These are phyloP conservation scores for Parathielavia hyrcaniae DNA, from an alignment of 495 filamentous ascomycete species.

Conservation along the genomic window DNA sequence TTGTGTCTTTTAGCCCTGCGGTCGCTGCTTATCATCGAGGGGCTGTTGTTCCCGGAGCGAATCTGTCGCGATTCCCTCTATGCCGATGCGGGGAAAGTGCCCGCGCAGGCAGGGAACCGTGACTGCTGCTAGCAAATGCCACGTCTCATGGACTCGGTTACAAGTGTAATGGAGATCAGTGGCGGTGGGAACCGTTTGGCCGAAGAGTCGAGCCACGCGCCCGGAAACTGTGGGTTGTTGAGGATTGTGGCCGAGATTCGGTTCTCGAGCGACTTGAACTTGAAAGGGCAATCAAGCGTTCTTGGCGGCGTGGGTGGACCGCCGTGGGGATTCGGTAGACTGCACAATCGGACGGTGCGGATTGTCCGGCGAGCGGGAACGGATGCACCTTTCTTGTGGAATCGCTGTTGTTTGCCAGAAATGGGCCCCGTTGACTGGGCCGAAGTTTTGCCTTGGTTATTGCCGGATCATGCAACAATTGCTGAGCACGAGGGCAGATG, in stretches of 20 bases:
- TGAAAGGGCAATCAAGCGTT: slow-evolving; percentile 17
- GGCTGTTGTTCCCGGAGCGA: neutral
- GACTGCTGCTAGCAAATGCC: slow-evolving; percentile 42
- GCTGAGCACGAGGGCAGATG: slow-evolving; percentile 6
- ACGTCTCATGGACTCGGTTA: slow-evolving; percentile 41
- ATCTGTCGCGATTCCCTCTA: slow-evolving; percentile 20
- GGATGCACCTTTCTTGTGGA: neutral
- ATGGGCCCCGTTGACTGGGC: neutral
- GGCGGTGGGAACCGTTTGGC: neutral
- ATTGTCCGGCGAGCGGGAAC: slow-evolving; percentile 17
- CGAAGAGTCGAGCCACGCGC: neutral
- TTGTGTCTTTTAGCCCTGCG: neutral
- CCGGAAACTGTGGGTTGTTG: slow-evolving; percentile 3
- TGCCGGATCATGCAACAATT: neutral
- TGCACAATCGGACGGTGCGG: slow-evolving; percentile 13
- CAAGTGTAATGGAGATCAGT: neutral
- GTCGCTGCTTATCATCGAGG: slow-evolving; percentile 3
- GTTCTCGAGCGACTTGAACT: slow-evolving; percentile 11
- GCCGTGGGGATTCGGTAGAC: slow-evolving; percentile 11
- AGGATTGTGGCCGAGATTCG: slow-evolving; percentile 11
- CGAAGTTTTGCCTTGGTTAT: neutral
- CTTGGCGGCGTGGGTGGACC: slow-evolving; percentile 25
- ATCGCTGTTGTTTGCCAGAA: neutral
- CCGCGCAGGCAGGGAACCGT: slow-evolving; percentile 46
- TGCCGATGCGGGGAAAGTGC: slow-evolving; percentile 49